Conservation (phyloP, 2,329 filamentous ascomycete genomes). For the Teratosphaeria epicoccoides region DNA sequence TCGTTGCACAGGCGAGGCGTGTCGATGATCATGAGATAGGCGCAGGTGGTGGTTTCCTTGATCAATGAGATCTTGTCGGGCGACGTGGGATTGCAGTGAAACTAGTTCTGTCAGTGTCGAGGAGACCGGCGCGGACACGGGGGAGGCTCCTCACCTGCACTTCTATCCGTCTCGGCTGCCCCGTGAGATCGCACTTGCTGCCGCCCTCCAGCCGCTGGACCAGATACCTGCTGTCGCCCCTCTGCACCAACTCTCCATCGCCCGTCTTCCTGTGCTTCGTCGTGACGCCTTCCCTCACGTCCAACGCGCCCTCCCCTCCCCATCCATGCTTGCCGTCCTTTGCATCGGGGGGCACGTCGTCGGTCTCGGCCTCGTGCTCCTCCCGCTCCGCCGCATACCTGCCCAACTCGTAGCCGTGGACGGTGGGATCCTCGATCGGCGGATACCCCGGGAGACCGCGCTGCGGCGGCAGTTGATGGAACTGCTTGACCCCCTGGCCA, state of each 20-base stretch:
- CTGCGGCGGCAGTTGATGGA: constrained; percentile 67
- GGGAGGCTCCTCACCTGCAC: constrained; percentile 47
- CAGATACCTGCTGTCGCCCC: constrained; percentile 75
- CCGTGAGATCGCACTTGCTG: constrained; percentile 77
- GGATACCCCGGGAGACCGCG: constrained; percentile 57
- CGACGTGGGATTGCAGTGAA: constrained; percentile 66
- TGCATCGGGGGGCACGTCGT: constrained; percentile 14
- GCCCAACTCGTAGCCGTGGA: constrained; percentile 68
- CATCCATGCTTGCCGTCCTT: constrained; percentile 9
- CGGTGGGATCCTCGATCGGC: constrained; percentile 65
- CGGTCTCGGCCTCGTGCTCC: constrained; percentile 20
- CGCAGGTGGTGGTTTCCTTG: constrained; percentile 83
- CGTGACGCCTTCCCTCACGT: constrained; percentile 21
- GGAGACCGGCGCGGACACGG: neutral
- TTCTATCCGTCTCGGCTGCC: constrained; percentile 70
- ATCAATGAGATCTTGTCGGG: constrained; percentile 78
- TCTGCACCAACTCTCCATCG: constrained; percentile 51
- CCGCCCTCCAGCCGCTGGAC: constrained; percentile 72
- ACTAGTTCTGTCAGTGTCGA: constrained; percentile 30
- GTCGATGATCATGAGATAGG: constrained; percentile 87
- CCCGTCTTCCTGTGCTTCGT: constrained; percentile 41
- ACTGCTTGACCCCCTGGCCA: constrained; percentile 76
- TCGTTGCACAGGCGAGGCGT: constrained; percentile 82
- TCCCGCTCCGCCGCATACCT: constrained; percentile 33
- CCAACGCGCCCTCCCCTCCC: constrained; percentile 18